phyloP scores from a whole-genome alignment of 805 yeast genomes.

The Wickerhamiella nectarea region DNA sequence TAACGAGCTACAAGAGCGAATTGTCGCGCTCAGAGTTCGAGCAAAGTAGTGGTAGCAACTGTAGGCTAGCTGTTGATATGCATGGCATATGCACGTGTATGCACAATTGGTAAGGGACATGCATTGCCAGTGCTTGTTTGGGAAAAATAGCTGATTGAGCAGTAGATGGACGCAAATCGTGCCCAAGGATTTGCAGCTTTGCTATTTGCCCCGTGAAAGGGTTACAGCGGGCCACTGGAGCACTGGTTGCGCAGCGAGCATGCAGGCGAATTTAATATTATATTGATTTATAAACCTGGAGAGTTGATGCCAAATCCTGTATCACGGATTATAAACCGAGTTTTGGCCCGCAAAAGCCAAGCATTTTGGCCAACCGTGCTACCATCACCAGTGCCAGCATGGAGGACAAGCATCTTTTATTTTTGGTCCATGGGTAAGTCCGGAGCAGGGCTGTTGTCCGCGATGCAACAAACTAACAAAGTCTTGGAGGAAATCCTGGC shows the following conservation, averaged over 20 bases:
- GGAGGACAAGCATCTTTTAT: conserved; percentile 26
- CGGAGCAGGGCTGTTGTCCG: not conserved
- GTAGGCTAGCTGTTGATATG: not conserved
- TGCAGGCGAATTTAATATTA: no score
- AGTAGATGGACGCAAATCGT: no score
- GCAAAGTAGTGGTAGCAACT: not conserved
- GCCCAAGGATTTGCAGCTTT: no score
- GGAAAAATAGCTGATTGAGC: no score
- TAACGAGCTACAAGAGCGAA: conserved; percentile 13
- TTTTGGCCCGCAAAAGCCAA: no score
- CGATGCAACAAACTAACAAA: conserved; percentile 7
- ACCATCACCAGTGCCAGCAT: conserved; percentile 31
- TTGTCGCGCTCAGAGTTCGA: conserved; percentile 9
- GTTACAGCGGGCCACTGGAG: no score
- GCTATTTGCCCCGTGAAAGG: no score
- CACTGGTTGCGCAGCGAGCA: no score
- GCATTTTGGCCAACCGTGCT: not conserved
- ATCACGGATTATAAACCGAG: no score
- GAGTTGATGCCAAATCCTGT: no score
- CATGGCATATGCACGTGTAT: not conserved
- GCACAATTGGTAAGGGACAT: not conserved
- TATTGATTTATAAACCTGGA: no score
- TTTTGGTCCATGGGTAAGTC: conserved; percentile 18
- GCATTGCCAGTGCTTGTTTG: no score
- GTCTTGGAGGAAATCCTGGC: conserved; percentile 51